Evolutionary conservation across 1,139 yeast species (phyloP).

Genomic region (Pichia terricola): DNA sequence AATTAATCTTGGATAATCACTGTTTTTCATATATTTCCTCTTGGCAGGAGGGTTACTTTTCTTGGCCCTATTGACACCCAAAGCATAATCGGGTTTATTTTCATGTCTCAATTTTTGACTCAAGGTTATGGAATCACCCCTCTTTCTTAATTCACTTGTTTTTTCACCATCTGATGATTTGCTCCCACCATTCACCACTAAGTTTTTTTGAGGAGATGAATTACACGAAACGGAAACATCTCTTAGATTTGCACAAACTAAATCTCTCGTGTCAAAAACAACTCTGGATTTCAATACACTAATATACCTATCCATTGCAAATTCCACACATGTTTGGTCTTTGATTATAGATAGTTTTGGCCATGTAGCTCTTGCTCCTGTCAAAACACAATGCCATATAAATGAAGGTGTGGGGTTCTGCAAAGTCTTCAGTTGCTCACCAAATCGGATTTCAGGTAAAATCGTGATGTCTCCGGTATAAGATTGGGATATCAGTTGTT

Average conservation of each 20-base stretch:
- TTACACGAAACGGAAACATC: conserved; percentile 2
- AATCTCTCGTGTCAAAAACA: conserved; percentile 26
- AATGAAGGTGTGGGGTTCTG: conserved; percentile 76
- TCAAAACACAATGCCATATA: conserved; percentile 54
- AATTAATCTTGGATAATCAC: too few relatives aligned
- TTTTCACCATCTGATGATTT: too few relatives aligned
- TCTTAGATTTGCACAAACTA: neutral
- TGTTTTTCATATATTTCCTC: too few relatives aligned
- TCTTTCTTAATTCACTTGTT: neutral
- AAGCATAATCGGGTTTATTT: neutral
- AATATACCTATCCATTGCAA: conserved; percentile 76
- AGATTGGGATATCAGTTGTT: conserved; percentile 71
- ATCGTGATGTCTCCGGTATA: conserved; percentile 93
- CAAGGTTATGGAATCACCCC: conserved; percentile 6
- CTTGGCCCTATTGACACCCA: neutral
- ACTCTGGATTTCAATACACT: conserved; percentile 56
- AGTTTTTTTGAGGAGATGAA: conserved; percentile 4
- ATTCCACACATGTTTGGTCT: conserved; percentile 85
- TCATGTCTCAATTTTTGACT: conserved; percentile 4
- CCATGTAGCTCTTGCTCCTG: conserved; percentile 93
- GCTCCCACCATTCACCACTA: neutral
- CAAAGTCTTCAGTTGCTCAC: conserved; percentile 55
- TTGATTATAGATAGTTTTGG: conserved; percentile 75
- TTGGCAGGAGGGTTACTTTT: neutral
- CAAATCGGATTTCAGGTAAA: conserved; percentile 57